Conservation (phyloP, 2,329 filamentous ascomycete genomes). For the Colletotrichum sansevieriae region DNA sequence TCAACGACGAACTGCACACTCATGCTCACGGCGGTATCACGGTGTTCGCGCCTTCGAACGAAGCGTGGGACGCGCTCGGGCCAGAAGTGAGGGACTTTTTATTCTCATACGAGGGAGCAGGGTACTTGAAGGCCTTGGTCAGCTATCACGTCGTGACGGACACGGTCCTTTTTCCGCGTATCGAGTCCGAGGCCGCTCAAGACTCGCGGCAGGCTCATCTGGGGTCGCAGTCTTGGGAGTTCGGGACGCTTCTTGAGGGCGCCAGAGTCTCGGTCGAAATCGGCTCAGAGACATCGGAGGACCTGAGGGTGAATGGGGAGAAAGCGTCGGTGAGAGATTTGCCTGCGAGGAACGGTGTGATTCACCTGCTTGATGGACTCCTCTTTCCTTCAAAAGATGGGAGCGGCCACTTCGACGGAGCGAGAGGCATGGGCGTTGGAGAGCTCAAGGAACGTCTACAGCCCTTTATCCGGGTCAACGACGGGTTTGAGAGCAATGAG, state of each 20-base stretch:
- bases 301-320: neutral
- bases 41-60: conserved; percentile 29
- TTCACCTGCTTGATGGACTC: conserved; percentile 28
- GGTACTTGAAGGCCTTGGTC: conserved; percentile 10
- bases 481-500: neutral
- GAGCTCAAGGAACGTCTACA: conserved; percentile 13
- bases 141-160: conserved; percentile 22
- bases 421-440: neutral
- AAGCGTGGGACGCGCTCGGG: conserved; percentile 16
- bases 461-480: neutral
- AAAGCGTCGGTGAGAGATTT: conserved; percentile 9
- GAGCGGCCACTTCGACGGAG: neutral
- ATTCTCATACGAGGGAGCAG: neutral
- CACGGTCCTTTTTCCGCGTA: neutral
- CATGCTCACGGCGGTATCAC: neutral
- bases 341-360: conserved; percentile 19
- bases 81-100: neutral
- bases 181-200: no score
- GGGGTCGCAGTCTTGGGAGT: neutral
- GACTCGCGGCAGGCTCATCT: neutral
- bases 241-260: conserved; percentile 4
- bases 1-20: neutral
- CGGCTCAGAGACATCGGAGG: no score
- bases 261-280: neutral
- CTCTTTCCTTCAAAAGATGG: conserved; percentile 12